Evolutionary conservation across 352 stramenopile species (phyloP).

Genomic region (Pilasporangium apinafurcum): DNA sequence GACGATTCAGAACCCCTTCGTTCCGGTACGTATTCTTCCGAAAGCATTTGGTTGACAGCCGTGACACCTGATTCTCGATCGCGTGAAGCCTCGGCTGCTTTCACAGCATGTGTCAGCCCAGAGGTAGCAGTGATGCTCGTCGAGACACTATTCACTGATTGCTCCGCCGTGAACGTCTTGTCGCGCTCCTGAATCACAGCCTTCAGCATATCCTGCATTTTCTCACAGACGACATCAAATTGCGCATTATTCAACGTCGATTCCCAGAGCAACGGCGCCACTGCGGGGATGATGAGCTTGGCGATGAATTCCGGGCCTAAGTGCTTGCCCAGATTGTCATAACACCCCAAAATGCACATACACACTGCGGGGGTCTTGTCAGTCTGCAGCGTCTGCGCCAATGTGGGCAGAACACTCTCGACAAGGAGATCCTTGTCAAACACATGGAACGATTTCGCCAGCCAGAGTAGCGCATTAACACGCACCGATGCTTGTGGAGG

Average conservation of each 20-base stretch:
- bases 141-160: conserved; percentile 54
- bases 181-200: conserved; percentile 75
- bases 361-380: conserved; percentile 82
- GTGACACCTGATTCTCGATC: conserved; percentile 56
- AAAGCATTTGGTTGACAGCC: conserved; percentile 73
- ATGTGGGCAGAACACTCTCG: conserved; percentile 74
- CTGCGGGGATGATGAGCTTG: conserved; percentile 78
- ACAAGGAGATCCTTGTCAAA: conserved; percentile 86
- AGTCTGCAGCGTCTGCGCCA: conserved; percentile 61
- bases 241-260: conserved; percentile 69
- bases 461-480: conserved; percentile 81
- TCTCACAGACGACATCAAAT: conserved; percentile 84
- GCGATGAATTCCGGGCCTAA: conserved; percentile 75
- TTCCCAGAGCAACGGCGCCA: conserved; percentile 79
- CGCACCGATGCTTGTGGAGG: conserved; percentile 77
- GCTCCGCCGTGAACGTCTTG: conserved; percentile 70
- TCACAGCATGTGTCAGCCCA: conserved; percentile 60
- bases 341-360: conserved; percentile 86
- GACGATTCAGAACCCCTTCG: conserved; percentile 17
- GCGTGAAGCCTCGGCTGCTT: conserved; percentile 57
- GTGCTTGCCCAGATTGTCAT: conserved; percentile 86
- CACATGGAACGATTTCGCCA: conserved; percentile 85
- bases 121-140: conserved; percentile 50
- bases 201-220: conserved; percentile 88
- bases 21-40: conserved; percentile 71